phyloP scores from a whole-genome alignment of 2,329 filamentous ascomycete species.

The Pyricularia pennisetigena region DNA sequence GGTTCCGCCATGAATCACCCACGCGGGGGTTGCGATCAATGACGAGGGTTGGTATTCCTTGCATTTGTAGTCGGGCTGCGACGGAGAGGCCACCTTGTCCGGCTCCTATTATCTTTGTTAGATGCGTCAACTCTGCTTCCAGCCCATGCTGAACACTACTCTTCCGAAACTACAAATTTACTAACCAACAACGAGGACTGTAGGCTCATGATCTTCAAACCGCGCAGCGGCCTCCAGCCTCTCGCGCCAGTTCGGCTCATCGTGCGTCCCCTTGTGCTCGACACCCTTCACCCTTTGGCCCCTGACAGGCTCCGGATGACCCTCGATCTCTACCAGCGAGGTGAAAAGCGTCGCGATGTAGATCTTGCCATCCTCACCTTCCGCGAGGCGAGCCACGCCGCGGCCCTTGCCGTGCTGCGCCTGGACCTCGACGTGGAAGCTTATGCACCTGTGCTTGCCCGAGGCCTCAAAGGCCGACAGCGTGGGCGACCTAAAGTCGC shows the following conservation, averaged over 20 bases:
- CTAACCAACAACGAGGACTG: constrained; percentile 39
- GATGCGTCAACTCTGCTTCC: background rate
- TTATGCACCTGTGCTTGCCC: constrained; percentile 39
- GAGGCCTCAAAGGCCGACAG: constrained; percentile 35
- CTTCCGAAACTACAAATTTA: no score
- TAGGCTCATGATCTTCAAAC: constrained; percentile 40
- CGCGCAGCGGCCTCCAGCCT: constrained; percentile 35
- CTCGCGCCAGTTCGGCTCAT: constrained; percentile 51
- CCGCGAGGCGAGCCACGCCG: constrained; percentile 43
- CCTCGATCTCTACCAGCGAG: constrained; percentile 39
- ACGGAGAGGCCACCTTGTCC: constrained; percentile 50
- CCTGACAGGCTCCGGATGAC: constrained; percentile 38
- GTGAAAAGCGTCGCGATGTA: constrained; percentile 58
- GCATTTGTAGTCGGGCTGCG: constrained; percentile 49
- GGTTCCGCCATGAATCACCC: constrained; percentile 54
- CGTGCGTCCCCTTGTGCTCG: constrained; percentile 39
- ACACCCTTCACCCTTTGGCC: constrained; percentile 42
- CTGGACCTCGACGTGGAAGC: constrained; percentile 44
- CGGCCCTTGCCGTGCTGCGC: constrained; percentile 43
- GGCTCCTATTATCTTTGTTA: constrained; percentile 29
- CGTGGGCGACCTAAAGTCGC: constrained; percentile 31
- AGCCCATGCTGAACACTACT: background rate
- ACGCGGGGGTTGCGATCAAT: constrained; percentile 47
- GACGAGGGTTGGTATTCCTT: constrained; percentile 44
- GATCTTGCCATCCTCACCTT: constrained; percentile 34